Base-by-base conservation (phyloP, 2,329 filamentous ascomycete genomes). In the Botrytis hyacinthi region DNA sequence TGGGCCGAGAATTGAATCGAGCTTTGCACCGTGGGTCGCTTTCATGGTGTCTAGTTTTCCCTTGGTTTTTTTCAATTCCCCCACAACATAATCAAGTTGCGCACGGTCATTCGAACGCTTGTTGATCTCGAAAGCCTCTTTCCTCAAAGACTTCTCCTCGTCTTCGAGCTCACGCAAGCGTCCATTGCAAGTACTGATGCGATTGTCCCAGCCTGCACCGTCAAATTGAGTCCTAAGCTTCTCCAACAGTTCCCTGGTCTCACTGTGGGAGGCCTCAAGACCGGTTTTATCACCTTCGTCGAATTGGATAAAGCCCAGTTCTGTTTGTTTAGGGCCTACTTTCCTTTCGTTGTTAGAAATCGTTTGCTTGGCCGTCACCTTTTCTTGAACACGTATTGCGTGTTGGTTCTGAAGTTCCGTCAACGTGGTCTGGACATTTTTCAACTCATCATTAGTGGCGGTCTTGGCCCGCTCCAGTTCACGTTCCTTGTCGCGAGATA, bases 271-370 rank as follows among this genome's bases (percentile, higher is more conserved):
- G 26, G 90, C 88, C 78, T 96, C 92, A 10, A 98, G 86, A 5
- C 93, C 86, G 40, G 92, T 92, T 81, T 93, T 93, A 46, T 89
- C 89, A 5, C 95, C 95, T 83, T 98, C 95, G 78, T 99, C 95
- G 44, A 95, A 87, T 51, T 92, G 88, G 72, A 99, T 91, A n/a
- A 86, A 85, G 78, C 91, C 87, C 46, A 94, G 85, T 46, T 92
- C 89, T 65, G 84, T 86, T 79, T 97, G 93, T 48, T 95, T 85
- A 1, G 84, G 83, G 5, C 83, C 83, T 10, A 91, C 89, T 71
- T 92, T 92, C 79, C 87, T 90, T 74, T 97, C 93, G 77, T 96
- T 94, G 9, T 86, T 83, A 0, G 85, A 84, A 74, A 97, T 94
- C 65, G 93, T 90, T 76, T 92, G 88, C 78, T 89, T 92, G 8